Conservation (phyloP, 441 rosid genomes). For the Adansonia rubrostipa region DNA sequence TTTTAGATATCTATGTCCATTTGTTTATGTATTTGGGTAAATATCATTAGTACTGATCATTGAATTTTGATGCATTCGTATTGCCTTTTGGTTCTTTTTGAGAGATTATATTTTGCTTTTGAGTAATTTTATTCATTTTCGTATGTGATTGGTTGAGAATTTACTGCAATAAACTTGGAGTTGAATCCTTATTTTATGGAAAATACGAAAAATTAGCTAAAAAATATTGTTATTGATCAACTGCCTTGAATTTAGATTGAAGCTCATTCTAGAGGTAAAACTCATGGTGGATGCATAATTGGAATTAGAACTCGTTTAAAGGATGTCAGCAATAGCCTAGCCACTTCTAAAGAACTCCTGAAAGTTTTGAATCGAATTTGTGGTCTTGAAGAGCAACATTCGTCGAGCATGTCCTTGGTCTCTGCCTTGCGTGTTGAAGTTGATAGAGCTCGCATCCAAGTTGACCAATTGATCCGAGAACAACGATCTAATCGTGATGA, state of each 20-base stretch:
- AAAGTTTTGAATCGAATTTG: slow-evolving; percentile 66
- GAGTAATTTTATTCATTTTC: not conserved
- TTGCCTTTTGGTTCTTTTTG: not conserved
- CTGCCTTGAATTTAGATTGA: slow-evolving; percentile 51
- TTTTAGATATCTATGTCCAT: not conserved
- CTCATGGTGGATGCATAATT: slow-evolving; percentile 32
- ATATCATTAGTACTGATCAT: not conserved
- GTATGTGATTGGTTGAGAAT: not conserved
- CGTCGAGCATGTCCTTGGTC: slow-evolving; percentile 54
- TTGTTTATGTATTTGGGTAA: not conserved
- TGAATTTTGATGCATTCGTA: not conserved
- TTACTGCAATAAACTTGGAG: not conserved
- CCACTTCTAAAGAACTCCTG: slow-evolving; percentile 76
- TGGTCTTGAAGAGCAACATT: slow-evolving; percentile 58
- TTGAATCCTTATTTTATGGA: not conserved
- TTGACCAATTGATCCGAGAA: slow-evolving; percentile 59
- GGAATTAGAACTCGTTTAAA: slow-evolving; percentile 52
- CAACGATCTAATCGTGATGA: slow-evolving; percentile 41
- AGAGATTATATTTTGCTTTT: not conserved
- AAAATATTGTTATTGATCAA: not conserved
- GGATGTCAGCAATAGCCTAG: slow-evolving; percentile 61
- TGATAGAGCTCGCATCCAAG: slow-evolving; percentile 56
- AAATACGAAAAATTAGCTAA: not conserved
- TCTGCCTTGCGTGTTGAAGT: slow-evolving; percentile 69
- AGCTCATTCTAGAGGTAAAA: slow-evolving; percentile 37